These are phyloP conservation scores for Phyllosticta capitalensis DNA, from an alignment of 2,329 filamentous ascomycete species.

Conservation along the genomic window DNA sequence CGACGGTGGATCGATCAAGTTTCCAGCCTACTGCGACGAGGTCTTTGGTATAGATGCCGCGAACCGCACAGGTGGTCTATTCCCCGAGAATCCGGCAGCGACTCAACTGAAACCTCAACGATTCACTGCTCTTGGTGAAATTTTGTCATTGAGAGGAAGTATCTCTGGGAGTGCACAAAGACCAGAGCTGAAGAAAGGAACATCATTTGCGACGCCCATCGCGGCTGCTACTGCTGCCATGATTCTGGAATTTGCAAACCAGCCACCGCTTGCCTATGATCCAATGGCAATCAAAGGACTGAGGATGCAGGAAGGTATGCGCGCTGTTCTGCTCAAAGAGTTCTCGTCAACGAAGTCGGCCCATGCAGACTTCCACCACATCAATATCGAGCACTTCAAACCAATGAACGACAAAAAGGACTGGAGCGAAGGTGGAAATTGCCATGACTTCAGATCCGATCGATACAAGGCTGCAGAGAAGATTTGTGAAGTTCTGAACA, in stretches of 20 bases:
- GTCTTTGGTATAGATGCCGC: not conserved
- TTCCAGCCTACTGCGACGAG: not conserved
- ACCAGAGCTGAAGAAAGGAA: not conserved
- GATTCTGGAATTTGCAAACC: not conserved
- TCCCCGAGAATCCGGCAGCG: not conserved
- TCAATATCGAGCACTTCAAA: not conserved
- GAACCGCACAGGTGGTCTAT: not conserved
- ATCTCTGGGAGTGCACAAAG: not conserved
- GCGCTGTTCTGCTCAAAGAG: not conserved
- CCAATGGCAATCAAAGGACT: not conserved
- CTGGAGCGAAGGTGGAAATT: not conserved
- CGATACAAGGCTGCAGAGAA: not conserved
- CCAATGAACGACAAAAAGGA: not conserved
- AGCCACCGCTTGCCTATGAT: not conserved
- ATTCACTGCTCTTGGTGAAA: not conserved
- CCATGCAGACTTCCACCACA: not conserved
- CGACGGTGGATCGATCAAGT: not conserved
- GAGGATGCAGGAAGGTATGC: not conserved
- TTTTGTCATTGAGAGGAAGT: not conserved
- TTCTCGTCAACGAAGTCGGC: not conserved
- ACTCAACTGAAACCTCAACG: not conserved
- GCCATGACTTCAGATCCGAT: not conserved
- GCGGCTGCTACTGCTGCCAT: not conserved
- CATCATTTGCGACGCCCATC: not conserved
- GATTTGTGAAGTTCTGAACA: not conserved